phyloP scores from a whole-genome alignment of 495 filamentous ascomycete genomes.

The Neurospora africana region DNA sequence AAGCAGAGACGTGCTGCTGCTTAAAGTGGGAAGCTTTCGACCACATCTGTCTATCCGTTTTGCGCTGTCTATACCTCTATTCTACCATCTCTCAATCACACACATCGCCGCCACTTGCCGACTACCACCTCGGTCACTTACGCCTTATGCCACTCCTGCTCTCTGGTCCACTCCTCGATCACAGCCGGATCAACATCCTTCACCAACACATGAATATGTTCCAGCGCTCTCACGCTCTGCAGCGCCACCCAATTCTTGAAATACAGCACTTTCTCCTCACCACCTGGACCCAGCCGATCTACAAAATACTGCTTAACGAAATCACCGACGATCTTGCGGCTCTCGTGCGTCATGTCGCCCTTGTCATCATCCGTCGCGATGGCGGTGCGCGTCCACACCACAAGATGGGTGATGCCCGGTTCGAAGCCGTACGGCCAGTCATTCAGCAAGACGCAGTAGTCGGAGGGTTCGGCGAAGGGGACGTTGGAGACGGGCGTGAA shows the following conservation, averaged over 20 bases:
- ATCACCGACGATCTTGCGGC: constrained; percentile 45
- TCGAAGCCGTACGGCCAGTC: constrained; percentile 86
- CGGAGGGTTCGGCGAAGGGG: constrained; percentile 59
- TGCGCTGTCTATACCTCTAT: background rate
- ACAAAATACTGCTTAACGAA: constrained; percentile 64
- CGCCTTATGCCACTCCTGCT: constrained; percentile 26
- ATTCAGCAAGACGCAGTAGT: constrained; percentile 71
- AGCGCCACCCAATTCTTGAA: constrained; percentile 91
- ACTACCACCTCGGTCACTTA: background rate
- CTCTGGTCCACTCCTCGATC: constrained; percentile 49
- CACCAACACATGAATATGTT: constrained; percentile 56
- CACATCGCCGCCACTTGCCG: background rate
- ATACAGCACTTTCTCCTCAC: constrained; percentile 61
- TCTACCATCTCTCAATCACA: background rate
- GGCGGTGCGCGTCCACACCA: constrained; percentile 52
- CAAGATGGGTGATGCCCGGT: constrained; percentile 59
- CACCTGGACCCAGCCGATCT: constrained; percentile 39
- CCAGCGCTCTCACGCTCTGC: constrained; percentile 74
- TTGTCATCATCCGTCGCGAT: constrained; percentile 44
- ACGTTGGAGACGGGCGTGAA: constrained; percentile 40
- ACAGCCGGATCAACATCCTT: constrained; percentile 49
- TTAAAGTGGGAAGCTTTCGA: background rate
- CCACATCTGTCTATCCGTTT: background rate
- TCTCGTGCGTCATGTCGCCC: constrained; percentile 68
- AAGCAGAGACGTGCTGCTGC: constrained; percentile 37